Percentiles rank a stretch among this genome's conserved stretches.
phyloP scores from a whole-genome alignment of 2,329 filamentous ascomycete genomes.

The Seiridium cupressi region DNA sequence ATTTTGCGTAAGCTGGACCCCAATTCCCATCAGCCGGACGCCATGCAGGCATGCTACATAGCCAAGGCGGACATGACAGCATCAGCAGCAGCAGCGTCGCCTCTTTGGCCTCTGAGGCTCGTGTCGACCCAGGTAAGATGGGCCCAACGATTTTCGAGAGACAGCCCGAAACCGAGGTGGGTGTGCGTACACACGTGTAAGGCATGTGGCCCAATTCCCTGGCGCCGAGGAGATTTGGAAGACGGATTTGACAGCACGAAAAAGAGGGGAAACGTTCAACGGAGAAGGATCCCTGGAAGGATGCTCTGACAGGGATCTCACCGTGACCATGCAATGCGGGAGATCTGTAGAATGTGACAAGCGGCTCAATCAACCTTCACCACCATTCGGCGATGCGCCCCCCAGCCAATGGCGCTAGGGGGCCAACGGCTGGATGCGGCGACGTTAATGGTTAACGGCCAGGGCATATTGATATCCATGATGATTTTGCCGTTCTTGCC shows the following conservation, averaged over 20 bases:
- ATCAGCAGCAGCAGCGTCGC: no score
- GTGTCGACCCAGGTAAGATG: background rate
- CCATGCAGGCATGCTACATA: background rate
- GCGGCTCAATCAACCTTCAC: constrained; percentile 1
- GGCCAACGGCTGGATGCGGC: background rate
- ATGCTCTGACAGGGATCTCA: background rate
- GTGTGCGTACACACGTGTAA: constrained; percentile 1
- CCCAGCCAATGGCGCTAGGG: background rate
- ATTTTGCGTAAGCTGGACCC: background rate
- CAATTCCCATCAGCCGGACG: background rate
- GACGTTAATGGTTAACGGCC: background rate
- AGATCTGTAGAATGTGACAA: constrained; percentile 1
- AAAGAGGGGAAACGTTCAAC: background rate
- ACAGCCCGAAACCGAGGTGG: background rate
- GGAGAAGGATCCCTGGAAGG: constrained; percentile 2
- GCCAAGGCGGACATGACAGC: background rate
- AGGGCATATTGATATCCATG: background rate
- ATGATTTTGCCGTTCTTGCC: constrained; percentile 3
- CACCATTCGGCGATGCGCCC: constrained; percentile 1
- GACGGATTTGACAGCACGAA: background rate
- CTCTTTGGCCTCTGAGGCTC: background rate
- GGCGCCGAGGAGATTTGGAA: background rate
- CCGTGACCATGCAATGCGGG: background rate
- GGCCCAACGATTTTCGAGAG: background rate
- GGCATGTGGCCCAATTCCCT: background rate